Evolutionary conservation across 2,329 filamentous ascomycete genomes (phyloP).

Genomic region (Chaetomium strumarium): DNA sequence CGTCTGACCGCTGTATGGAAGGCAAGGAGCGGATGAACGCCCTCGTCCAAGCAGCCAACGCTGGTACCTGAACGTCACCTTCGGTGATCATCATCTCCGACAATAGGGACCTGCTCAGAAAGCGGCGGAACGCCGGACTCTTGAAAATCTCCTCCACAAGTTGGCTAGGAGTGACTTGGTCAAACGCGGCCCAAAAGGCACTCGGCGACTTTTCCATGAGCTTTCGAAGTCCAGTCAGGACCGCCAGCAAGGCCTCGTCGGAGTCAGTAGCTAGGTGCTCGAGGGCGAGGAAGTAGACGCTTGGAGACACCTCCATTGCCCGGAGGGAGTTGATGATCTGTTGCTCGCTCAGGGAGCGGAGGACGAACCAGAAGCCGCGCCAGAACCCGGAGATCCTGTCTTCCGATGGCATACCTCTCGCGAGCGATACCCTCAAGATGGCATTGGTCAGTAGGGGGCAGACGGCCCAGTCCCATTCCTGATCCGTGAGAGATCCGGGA

Average conservation of each 20-base stretch:
- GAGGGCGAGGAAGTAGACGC: conserved; percentile 58
- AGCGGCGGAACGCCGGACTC: conserved; percentile 58
- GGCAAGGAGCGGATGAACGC: conserved; percentile 74
- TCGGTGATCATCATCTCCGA: conserved; percentile 45
- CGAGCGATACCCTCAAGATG: conserved; percentile 57
- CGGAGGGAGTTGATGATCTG: conserved; percentile 74
- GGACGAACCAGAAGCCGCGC: conserved; percentile 67
- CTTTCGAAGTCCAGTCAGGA: conserved; percentile 63
- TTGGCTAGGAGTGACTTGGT: conserved; percentile 69
- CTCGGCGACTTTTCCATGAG: conserved; percentile 70
- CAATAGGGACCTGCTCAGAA: conserved; percentile 56
- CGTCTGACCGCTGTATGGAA: conserved; percentile 68
- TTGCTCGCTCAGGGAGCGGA: conserved; percentile 66
- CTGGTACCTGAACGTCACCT: conserved; percentile 49
- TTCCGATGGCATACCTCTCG: conserved; percentile 33
- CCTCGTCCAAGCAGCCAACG: conserved; percentile 71
- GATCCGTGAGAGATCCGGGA: conserved; percentile 54
- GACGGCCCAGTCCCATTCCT: conserved; percentile 85
- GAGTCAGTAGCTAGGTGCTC: conserved; percentile 45
- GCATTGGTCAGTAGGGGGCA: conserved; percentile 64
- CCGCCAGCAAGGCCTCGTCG: conserved; percentile 56
- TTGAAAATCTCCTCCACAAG: conserved; percentile 80
- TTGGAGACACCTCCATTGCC: conserved; percentile 71
- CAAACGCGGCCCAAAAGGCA: conserved; percentile 85
- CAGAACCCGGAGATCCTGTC: conserved; percentile 65